A percentile compares a stretch with the other conserved stretches of the same genome.
phyloP scores from a whole-genome alignment of 208 protist species.

The Tetramitus jugosus region DNA sequence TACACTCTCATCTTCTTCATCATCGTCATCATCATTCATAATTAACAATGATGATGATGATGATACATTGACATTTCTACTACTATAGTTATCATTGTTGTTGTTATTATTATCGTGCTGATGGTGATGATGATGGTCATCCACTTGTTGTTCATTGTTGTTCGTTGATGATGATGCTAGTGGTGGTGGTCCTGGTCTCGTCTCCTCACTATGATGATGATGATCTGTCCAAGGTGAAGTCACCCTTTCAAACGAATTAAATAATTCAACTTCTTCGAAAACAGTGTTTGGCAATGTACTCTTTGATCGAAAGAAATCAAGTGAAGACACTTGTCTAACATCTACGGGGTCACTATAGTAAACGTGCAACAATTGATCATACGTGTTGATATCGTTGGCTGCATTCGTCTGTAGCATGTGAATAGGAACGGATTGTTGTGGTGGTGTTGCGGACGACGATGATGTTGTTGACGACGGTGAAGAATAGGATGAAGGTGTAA shows the following conservation, averaged over 20 bases:
- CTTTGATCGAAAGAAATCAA: slow-evolving; percentile 7
- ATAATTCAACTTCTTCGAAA: slow-evolving; percentile 11
- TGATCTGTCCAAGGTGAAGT: too few species aligned
- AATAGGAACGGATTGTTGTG: background rate
- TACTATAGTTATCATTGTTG: too few species aligned
- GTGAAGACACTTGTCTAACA: background rate
- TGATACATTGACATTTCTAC: background rate
- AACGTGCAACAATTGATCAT: background rate
- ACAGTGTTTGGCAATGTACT: background rate
- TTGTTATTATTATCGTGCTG: too few species aligned
- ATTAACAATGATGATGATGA: background rate
- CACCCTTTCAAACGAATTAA: background rate
- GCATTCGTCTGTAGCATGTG: background rate
- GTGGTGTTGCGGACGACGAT: too few species aligned
- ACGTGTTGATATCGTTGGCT: background rate
- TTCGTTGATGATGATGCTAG: too few species aligned
- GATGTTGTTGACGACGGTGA: too few species aligned
- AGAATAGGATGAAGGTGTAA: too few species aligned
- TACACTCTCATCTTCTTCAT: background rate
- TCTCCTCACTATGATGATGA: too few species aligned
- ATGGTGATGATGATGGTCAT: too few species aligned
- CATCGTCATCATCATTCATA: background rate
- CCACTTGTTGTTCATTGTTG: too few species aligned
- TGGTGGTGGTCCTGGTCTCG: too few species aligned
- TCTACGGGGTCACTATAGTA: background rate